Evolutionary conservation across 192 early-diverging fungal species (phyloP).

Genomic region (Entrophospora sp.): DNA sequence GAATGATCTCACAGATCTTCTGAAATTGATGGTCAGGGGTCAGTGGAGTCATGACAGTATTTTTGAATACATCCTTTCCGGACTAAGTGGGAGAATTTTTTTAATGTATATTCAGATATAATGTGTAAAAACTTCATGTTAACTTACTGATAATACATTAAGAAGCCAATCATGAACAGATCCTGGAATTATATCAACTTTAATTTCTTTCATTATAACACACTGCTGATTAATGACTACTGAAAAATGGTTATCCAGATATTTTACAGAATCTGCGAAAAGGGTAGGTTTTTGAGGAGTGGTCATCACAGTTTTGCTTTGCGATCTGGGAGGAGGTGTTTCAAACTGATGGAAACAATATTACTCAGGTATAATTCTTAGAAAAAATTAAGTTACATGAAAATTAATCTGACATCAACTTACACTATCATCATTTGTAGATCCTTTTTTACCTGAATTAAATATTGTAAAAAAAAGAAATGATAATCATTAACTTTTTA

Average conservation of each 20-base stretch:
- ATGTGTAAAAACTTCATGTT: too few relatives aligned
- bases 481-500: background rate
- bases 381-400: background rate
- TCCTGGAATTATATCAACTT: too few relatives aligned
- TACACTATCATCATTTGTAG: background rate
- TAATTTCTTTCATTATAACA: too few relatives aligned
- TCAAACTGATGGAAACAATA: background rate
- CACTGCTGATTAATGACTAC: background rate
- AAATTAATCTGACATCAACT: too few relatives aligned
- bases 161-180: too few relatives aligned
- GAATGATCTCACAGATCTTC: background rate
- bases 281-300: too few relatives aligned
- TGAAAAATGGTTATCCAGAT: background rate
- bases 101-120: background rate
- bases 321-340: background rate
- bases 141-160: too few relatives aligned
- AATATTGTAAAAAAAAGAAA: background rate
- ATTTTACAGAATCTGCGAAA: background rate
- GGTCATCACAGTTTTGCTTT: too few relatives aligned
- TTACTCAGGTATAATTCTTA: background rate
- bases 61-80: background rate
- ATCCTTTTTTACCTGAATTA: background rate
- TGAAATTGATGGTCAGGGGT: background rate
- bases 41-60: background rate
- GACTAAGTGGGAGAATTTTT: background rate